Conservation (phyloP, 1,284 basidiomycete genomes). For the Irpex sp. region DNA sequence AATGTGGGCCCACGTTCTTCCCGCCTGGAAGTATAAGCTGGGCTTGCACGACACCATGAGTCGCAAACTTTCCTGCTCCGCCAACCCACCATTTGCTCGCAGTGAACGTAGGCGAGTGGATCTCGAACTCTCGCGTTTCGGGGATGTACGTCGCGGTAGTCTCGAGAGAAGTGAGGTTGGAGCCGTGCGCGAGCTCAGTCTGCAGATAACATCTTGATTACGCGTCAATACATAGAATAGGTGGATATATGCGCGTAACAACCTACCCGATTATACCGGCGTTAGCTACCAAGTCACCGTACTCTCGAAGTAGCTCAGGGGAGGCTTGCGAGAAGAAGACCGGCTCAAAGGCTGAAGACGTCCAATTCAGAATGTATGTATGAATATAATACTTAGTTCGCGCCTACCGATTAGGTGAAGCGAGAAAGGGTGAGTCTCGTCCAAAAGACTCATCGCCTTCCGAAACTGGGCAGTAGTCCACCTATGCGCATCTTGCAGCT, state of each 20-base stretch:
- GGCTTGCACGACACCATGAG: slow-evolving; percentile 78
- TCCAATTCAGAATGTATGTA: slow-evolving; percentile 4
- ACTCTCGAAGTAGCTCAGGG: slow-evolving; percentile 44
- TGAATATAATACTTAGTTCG: no score
- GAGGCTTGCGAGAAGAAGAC: slow-evolving; percentile 62
- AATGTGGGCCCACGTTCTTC: slow-evolving; percentile 68
- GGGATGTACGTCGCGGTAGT: slow-evolving; percentile 77
- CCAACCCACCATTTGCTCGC: slow-evolving; percentile 87
- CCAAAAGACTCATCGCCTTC: slow-evolving; percentile 42
- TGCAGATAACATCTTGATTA: slow-evolving; percentile 56
- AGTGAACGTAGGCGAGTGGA: slow-evolving; percentile 74
- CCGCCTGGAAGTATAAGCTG: slow-evolving; percentile 65
- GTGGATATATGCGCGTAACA: neutral
- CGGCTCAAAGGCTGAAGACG: slow-evolving; percentile 56
- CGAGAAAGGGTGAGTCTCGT: slow-evolving; percentile 48
- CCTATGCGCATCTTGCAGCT: slow-evolving; percentile 47
- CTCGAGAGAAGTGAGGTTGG: slow-evolving; percentile 67
- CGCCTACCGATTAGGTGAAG: slow-evolving; percentile 61
- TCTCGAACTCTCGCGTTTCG: slow-evolving; percentile 66
- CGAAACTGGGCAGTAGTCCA: slow-evolving; percentile 50
- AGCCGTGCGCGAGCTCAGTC: slow-evolving; percentile 77
- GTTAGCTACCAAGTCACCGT: slow-evolving; percentile 42
- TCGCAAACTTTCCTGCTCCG: slow-evolving; percentile 67
- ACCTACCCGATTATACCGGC: slow-evolving; percentile 58
- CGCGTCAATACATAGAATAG: neutral